phyloP scores from a whole-genome alignment of 2,329 filamentous ascomycete species.

The Exophiala oligosperma region DNA sequence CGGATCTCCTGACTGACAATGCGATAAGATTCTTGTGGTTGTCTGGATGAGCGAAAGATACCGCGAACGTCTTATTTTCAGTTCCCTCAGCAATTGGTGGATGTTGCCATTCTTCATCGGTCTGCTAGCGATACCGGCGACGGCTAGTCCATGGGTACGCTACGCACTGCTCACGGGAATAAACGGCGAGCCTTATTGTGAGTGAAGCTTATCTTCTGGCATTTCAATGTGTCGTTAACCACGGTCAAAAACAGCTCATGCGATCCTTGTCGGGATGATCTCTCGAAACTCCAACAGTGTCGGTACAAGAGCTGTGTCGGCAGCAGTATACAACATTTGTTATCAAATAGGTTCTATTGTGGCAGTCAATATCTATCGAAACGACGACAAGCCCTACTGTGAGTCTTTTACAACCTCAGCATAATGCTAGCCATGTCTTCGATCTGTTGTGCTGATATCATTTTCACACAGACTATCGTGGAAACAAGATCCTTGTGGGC shows the following conservation, averaged over 20 bases:
- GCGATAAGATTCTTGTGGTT: conserved; percentile 47
- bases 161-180: conserved; percentile 55
- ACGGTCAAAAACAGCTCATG: conserved; percentile 45
- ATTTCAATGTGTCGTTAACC: conserved; percentile 32
- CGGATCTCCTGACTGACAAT: conserved; percentile 43
- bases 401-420: conserved; percentile 28
- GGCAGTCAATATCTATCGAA: conserved; percentile 46
- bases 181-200: conserved; percentile 53
- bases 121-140: conserved; percentile 47
- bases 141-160: conserved; percentile 50
- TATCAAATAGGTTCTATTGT: conserved; percentile 39
- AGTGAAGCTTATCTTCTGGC: conserved; percentile 49
- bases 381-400: conserved; percentile 55
- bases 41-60: conserved; percentile 54
- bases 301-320: conserved; percentile 39
- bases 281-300: conserved; percentile 43
- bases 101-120: conserved; percentile 54
- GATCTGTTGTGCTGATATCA: conserved; percentile 33
- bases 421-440: not conserved
- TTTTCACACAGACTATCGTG: conserved; percentile 47
- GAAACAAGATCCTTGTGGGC: conserved; percentile 55
- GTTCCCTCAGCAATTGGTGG: conserved; percentile 54
- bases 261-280: conserved; percentile 48
- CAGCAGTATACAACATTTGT: conserved; percentile 43
- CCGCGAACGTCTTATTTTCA: conserved; percentile 54